phyloP scores from a whole-genome alignment of 352 stramenopile genomes.

The Pythium sp. region DNA sequence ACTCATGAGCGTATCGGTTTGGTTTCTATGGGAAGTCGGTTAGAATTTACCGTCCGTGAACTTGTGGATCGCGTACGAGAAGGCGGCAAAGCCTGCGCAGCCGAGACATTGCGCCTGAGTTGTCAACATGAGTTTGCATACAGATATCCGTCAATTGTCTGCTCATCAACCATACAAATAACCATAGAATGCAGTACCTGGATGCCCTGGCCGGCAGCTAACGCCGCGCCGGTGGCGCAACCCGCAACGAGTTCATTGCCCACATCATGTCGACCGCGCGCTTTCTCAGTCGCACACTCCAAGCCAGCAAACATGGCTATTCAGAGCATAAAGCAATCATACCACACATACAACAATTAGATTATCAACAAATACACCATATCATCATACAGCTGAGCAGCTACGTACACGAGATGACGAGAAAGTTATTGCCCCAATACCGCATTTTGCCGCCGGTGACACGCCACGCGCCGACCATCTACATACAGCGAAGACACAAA shows the following conservation, averaged over 20 bases:
- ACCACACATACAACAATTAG: neutral
- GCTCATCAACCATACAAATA: neutral
- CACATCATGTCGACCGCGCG: constrained; percentile 92
- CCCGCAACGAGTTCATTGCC: constrained; percentile 93
- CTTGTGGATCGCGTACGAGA: constrained; percentile 88
- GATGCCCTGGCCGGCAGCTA: constrained; percentile 92
- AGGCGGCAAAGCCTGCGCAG: constrained; percentile 91
- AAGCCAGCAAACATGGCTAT: constrained; percentile 93
- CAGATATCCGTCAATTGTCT: too few relatives aligned
- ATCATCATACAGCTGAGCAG: neutral
- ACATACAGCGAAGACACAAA: neutral
- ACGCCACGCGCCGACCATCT: constrained; percentile 67
- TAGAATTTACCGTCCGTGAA: constrained; percentile 84
- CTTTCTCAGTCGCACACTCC: constrained; percentile 94
- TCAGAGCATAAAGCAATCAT: constrained; percentile 88
- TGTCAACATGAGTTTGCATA: too few relatives aligned
- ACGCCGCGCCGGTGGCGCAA: constrained; percentile 93
- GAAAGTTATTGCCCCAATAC: constrained; percentile 87
- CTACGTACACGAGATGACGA: constrained; percentile 72
- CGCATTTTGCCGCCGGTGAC: constrained; percentile 73
- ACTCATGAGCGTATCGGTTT: neutral
- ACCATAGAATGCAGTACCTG: constrained; percentile 25
- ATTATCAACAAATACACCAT: neutral
- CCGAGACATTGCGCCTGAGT: constrained; percentile 84
- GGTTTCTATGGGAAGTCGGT: neutral